Percentiles rank a stretch among this genome's conserved stretches.
Evolutionary conservation across 768 basidiomycete genomes (phyloP).

Genomic region (Leccinum truebloodii): DNA sequence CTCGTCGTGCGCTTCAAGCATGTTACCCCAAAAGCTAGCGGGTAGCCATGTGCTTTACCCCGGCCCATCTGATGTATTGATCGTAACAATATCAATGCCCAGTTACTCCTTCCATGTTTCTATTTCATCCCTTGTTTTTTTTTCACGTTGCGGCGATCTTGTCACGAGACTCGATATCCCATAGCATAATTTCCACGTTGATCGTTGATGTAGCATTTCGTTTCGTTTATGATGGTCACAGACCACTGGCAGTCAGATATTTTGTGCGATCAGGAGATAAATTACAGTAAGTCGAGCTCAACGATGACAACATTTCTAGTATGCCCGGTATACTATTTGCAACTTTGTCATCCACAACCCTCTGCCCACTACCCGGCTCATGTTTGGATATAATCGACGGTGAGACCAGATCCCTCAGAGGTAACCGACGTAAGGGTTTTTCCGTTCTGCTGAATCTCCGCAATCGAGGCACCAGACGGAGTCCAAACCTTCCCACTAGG

Average conservation of each 20-base stretch:
- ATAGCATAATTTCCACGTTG: background rate
- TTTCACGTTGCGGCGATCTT: conserved; percentile 2
- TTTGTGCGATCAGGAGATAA: too few relatives aligned
- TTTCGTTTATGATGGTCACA: background rate
- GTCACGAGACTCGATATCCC: background rate
- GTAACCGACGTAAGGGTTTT: conserved; percentile 12
- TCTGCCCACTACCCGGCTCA: background rate
- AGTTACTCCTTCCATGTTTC: background rate
- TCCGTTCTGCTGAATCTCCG: conserved; percentile 15
- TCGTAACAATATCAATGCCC: conserved; percentile 7
- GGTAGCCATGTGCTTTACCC: conserved; percentile 9
- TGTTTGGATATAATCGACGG: conserved; percentile 11
- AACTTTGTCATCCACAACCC: background rate
- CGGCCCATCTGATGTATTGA: conserved; percentile 4
- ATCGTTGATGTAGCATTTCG: background rate
- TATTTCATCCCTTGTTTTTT: conserved; percentile 5
- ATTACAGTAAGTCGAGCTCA: background rate
- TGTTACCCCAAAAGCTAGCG: conserved; percentile 10
- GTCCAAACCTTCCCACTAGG: conserved; percentile 8
- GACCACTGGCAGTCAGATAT: background rate
- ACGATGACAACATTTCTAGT: background rate
- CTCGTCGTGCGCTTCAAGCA: conserved; percentile 82
- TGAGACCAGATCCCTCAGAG: background rate
- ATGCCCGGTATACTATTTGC: background rate
- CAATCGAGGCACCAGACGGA: conserved; percentile 9